Percentiles rank a stretch among this genome's conserved stretches.
phyloP scores from a whole-genome alignment of 768 basidiomycete genomes.

The Leccinum arenicola region DNA sequence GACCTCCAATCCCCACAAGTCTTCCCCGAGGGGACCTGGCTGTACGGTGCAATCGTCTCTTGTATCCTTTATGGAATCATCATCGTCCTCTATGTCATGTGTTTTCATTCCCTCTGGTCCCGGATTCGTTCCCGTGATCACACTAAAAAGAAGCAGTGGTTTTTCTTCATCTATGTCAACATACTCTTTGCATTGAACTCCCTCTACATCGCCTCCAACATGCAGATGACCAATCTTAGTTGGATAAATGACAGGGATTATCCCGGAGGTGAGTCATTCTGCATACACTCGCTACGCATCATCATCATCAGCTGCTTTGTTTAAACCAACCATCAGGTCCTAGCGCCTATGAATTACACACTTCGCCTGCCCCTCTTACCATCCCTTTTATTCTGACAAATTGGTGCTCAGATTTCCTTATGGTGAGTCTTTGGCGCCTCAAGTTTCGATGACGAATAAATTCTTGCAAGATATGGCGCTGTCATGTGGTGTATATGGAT shows the following conservation, averaged over 20 bases:
- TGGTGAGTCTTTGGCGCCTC: conserved; percentile 19
- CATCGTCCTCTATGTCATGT: conserved; percentile 27
- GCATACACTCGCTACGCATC: background rate
- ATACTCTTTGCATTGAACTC: conserved; percentile 30
- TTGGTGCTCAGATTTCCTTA: conserved; percentile 29
- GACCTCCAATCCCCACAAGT: conserved; percentile 12
- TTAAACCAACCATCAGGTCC: background rate
- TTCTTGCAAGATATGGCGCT: conserved; percentile 30
- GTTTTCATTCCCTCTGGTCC: conserved; percentile 25
- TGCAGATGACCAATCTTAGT: conserved; percentile 25
- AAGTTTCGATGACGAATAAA: background rate
- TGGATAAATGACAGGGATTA: conserved; percentile 32
- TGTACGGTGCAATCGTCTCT: conserved; percentile 30
- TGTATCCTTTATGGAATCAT: conserved; percentile 27
- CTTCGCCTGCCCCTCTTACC: conserved; percentile 24
- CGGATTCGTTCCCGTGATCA: conserved; percentile 15
- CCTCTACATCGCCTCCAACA: conserved; percentile 21
- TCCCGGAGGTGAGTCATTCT: conserved; percentile 25
- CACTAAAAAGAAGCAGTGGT: conserved; percentile 17
- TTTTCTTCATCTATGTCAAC: conserved; percentile 30
- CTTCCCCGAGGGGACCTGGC: conserved; percentile 28
- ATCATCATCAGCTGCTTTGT: too few relatives aligned
- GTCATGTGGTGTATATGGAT: conserved; percentile 30
- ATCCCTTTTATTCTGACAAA: conserved; percentile 28
- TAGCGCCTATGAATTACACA: conserved; percentile 19